Conservation (phyloP, 176 grass and related monocot species). For the Oryza brachyantha region DNA sequence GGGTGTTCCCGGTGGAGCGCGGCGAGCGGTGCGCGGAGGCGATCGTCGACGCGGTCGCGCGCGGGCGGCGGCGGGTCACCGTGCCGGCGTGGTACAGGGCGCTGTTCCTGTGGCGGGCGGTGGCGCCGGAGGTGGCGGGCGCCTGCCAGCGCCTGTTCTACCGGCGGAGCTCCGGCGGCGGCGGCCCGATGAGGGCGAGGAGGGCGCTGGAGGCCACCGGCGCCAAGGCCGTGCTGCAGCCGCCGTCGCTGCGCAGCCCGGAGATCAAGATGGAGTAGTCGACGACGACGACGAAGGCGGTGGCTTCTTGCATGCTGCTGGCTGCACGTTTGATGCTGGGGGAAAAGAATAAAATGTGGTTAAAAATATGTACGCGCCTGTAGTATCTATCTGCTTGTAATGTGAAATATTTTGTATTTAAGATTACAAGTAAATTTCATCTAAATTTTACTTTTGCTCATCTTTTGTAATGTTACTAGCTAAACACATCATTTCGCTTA, state of each 20-base stretch:
- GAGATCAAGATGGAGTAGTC: slow-evolving; percentile 44
- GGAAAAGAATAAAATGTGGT: background rate
- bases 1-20: slow-evolving; percentile 51
- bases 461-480: too few species aligned
- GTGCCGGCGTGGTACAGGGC: slow-evolving; percentile 60
- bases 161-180: slow-evolving; percentile 7
- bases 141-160: slow-evolving; percentile 52
- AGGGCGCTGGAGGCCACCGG: slow-evolving; percentile 39
- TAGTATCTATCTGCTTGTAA: too few species aligned
- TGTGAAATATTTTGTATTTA: too few species aligned
- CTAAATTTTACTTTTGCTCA: too few species aligned
- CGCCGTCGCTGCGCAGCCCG: slow-evolving; percentile 38
- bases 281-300: background rate
- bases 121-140: slow-evolving; percentile 56
- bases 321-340: background rate
- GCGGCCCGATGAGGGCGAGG: slow-evolving; percentile 6
- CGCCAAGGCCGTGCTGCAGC: slow-evolving; percentile 52
- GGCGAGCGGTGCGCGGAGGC: slow-evolving; percentile 43
- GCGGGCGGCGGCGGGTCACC: slow-evolving; percentile 45
- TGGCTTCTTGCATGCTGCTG: too few species aligned
- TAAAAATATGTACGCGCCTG: background rate
- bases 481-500: too few species aligned
- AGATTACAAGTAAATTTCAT: too few species aligned
- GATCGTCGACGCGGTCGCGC: slow-evolving; percentile 55
- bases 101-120: slow-evolving; percentile 49